phyloP scores from a whole-genome alignment of 169 alveolate species.

The Plasmodium relictum region DNA sequence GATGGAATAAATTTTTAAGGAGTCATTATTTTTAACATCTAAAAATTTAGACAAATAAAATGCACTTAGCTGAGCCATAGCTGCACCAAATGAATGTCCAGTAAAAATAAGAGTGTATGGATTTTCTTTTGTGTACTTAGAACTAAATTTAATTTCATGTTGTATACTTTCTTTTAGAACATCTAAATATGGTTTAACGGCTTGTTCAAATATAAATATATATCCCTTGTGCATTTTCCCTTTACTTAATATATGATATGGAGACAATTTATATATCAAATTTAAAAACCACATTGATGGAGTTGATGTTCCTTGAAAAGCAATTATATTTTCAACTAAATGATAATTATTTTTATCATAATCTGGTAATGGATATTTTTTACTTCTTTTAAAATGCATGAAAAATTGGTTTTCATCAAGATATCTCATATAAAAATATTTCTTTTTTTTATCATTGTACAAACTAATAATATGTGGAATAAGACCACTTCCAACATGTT shows the following conservation, averaged over 20 bases:
- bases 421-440: slow-evolving; percentile 49
- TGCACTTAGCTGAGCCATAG: slow-evolving; percentile 67
- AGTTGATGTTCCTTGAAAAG: slow-evolving; percentile 67
- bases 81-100: slow-evolving; percentile 76
- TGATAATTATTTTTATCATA: slow-evolving; percentile 46
- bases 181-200: slow-evolving; percentile 52
- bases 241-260: slow-evolving; percentile 57
- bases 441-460: slow-evolving; percentile 30
- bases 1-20: slow-evolving; percentile 25
- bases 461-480: slow-evolving; percentile 42
- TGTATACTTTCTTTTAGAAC: slow-evolving; percentile 37
- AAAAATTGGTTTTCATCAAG: slow-evolving; percentile 37
- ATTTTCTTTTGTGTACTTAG: slow-evolving; percentile 56
- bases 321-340: slow-evolving; percentile 39
- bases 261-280: slow-evolving; percentile 51
- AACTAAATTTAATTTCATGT: slow-evolving; percentile 58
- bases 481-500: slow-evolving; percentile 55
- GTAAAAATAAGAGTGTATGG: slow-evolving; percentile 63
- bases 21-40: slow-evolving; percentile 21
- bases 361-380: slow-evolving; percentile 56
- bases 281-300: slow-evolving; percentile 58
- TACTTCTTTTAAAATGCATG: slow-evolving; percentile 53
- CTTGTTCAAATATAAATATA: slow-evolving; percentile 39
- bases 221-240: slow-evolving; percentile 70
- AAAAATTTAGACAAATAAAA: slow-evolving; percentile 50